Evolutionary conservation across 257 asterid species (phyloP).

Genomic region (Solanum arcanum): DNA sequence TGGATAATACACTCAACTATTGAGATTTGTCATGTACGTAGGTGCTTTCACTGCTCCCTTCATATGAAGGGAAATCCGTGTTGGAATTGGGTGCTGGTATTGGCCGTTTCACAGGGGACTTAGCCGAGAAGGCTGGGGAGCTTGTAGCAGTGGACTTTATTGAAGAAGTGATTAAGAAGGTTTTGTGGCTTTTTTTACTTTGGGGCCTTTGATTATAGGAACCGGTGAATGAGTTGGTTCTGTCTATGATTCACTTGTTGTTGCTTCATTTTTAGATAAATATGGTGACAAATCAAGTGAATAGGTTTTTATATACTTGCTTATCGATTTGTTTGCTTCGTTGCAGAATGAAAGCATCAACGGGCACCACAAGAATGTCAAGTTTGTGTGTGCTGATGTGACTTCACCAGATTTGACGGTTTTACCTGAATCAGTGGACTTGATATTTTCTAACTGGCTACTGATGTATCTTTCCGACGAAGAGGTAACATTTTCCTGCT

Average conservation of each 20-base stretch:
- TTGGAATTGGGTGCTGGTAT: constrained; percentile 99
- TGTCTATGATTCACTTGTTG: not conserved
- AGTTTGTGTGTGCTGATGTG: constrained; percentile 85
- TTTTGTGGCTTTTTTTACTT: constrained; percentile 1
- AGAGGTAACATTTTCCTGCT: constrained; percentile 37
- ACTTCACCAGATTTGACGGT: constrained; percentile 65
- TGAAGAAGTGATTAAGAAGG: constrained; percentile 71
- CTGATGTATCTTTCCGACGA: constrained; percentile 89
- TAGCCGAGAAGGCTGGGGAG: constrained; percentile 60
- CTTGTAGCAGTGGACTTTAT: constrained; percentile 77
- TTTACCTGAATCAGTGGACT: constrained; percentile 59
- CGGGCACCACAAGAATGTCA: constrained; percentile 53
- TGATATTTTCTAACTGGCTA: constrained; percentile 91
- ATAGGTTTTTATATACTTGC: not conserved
- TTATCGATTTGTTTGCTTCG: not conserved
- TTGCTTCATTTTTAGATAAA: not conserved
- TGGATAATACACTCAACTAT: not conserved
- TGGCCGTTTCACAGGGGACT: constrained; percentile 91
- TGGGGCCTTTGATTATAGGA: not conserved
- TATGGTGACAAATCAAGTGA: not conserved
- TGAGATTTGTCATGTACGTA: not conserved
- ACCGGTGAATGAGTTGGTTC: not conserved
- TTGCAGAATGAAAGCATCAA: constrained; percentile 66
- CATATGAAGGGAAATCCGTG: constrained; percentile 69
- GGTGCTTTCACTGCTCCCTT: constrained; percentile 85